A percentile compares a stretch with the other conserved stretches of the same genome.
Conservation (phyloP, 495 filamentous ascomycete species). For the Hamigera avellanea region DNA sequence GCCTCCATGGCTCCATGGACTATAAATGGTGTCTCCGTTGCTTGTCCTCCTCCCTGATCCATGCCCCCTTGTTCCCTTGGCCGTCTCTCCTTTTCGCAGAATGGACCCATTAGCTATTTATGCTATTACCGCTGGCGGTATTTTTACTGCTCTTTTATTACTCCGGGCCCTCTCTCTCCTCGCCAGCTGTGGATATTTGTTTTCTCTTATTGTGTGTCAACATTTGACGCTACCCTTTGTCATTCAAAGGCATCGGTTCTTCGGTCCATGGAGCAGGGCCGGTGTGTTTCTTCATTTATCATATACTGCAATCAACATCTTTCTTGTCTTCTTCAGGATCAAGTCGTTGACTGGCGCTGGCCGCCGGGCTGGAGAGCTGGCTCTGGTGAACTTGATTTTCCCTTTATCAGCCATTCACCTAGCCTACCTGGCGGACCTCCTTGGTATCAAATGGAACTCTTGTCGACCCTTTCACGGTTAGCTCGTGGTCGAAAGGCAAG, state of each 20-base stretch:
- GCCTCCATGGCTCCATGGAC: neutral
- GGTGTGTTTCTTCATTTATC: slow-evolving; percentile 6
- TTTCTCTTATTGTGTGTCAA: slow-evolving; percentile 6
- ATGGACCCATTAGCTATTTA: slow-evolving; percentile 9
- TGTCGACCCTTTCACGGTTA: slow-evolving; percentile 28
- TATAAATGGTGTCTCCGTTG: neutral
- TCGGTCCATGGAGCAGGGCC: slow-evolving; percentile 10
- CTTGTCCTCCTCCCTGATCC: neutral
- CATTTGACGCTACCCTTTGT: slow-evolving; percentile 10
- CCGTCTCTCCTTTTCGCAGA: slow-evolving; percentile 1
- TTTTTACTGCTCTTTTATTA: slow-evolving; percentile 7
- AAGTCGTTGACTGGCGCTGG: slow-evolving; percentile 4
- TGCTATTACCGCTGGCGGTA: slow-evolving; percentile 9
- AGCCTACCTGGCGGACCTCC: slow-evolving; percentile 13
- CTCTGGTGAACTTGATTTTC: slow-evolving; percentile 5
- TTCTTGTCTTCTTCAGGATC: slow-evolving; percentile 9
- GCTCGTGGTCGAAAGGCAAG: slow-evolving; percentile 16
- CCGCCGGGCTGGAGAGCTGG: slow-evolving; percentile 11
- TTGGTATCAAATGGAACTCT: slow-evolving; percentile 9
- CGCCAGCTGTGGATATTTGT: slow-evolving; percentile 3
- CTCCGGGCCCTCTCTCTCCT: slow-evolving; percentile 4
- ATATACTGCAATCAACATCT: slow-evolving; percentile 10
- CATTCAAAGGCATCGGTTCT: slow-evolving; percentile 6
- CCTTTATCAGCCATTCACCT: slow-evolving; percentile 8
- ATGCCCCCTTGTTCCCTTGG: slow-evolving; percentile 2